A percentile compares a stretch with the other conserved stretches of the same genome.
These are phyloP conservation scores for Backusella australiensis DNA, from an alignment of 192 early-diverging fungal genomes.

Conservation along the genomic window DNA sequence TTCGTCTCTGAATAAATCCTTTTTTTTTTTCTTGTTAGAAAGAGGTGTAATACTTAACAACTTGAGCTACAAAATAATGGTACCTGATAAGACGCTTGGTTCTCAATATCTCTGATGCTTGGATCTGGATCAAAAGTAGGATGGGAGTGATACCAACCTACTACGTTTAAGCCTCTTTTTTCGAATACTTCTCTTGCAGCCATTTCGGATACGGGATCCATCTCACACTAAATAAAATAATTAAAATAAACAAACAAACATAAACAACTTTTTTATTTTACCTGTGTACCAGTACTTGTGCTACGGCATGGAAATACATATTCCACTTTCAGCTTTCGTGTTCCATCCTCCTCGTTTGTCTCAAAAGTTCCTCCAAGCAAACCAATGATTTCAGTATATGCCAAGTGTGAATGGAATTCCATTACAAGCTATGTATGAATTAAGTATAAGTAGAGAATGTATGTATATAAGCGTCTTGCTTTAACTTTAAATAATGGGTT, in stretches of 20 bases:
- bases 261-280: not conserved
- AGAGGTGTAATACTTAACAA: not conserved
- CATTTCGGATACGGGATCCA: conserved; percentile 88
- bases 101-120: conserved; percentile 88
- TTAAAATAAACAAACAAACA: not conserved
- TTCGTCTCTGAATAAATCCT: conserved; percentile 62
- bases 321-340: conserved; percentile 52
- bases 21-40: not conserved
- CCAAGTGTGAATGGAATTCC: conserved; percentile 91
- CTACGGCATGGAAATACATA: conserved; percentile 80
- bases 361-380: conserved; percentile 81
- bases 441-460: not conserved
- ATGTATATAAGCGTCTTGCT: not conserved
- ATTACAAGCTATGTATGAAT: conserved; percentile 67
- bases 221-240: conserved; percentile 71
- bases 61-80: not conserved
- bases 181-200: conserved; percentile 79
- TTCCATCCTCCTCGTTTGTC: conserved; percentile 19
- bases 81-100: conserved; percentile 85
- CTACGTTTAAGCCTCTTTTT: conserved; percentile 56
- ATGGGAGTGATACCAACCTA: conserved; percentile 98
- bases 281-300: conserved; percentile 63
- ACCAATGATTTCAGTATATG: conserved; percentile 93
- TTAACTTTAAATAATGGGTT: not conserved
- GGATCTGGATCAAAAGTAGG: conserved; percentile 90